Evolutionary conservation across 1,284 basidiomycete species (phyloP), one percentile per base, ranked within the genome.

Genomic region (Pseudozyma sp.): DNA sequence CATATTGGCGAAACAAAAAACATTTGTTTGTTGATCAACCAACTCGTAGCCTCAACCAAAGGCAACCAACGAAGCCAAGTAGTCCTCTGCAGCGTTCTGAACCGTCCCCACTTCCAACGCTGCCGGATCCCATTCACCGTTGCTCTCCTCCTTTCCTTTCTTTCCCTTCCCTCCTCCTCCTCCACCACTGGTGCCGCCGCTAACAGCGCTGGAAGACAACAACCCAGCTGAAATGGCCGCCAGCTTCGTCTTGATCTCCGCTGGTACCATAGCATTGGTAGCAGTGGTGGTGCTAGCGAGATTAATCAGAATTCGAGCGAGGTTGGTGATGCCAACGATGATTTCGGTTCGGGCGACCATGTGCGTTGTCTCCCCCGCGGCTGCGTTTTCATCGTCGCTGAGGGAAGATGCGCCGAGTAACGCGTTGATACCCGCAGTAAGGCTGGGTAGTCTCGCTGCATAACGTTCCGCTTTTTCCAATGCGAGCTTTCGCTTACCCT

Each of bases 341-440:
- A 93, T 93, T 77, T 91, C 90, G 25, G 90, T 88, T 36, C 92
- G 83, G 1, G 92, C 92, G 12, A 91, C 91, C 53, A 79, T 83
- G 79, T 92, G 91, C 51, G 90, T 87, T 16, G 88, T 85, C 75
- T 92, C 89, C 21, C 86, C 85, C 11, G 62, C 59, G 18, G 21
- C 45, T 21, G 25, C 25, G 14, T 56, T 60, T 0, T 50, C 60
- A 16, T 48, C 52, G 9, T 42, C 44, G 7, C 49, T 35, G 16
- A 56, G 16, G 35, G 42, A 25, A 35, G 18, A 44, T 7, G 42
- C 51, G 10, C 63, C 58, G 13, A 75, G 63, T 1, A 75, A 40
- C 10, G 83, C 80, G 8, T 88, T 87, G 35, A 74, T 25, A 0
- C 68, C 70, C 16, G 87, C 87, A 19, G 88, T 85, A 16, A 92